Evolutionary conservation across 352 stramenopile species (phyloP).

Genomic region (Phytophthora sp.): DNA sequence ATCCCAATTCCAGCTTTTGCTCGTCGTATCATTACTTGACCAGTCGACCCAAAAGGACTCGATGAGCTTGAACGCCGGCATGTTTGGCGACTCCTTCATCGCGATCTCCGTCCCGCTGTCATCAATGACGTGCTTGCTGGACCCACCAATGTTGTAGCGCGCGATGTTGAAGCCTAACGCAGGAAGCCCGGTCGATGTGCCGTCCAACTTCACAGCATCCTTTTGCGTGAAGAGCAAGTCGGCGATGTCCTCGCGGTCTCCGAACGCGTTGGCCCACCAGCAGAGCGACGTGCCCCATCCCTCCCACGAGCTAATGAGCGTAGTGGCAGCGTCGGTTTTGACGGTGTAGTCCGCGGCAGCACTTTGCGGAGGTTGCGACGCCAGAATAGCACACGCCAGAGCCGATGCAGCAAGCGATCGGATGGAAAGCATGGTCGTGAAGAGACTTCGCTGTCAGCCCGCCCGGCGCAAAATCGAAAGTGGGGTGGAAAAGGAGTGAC

Average conservation of each 20-base stretch:
- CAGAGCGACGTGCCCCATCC: conserved; percentile 61
- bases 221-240: conserved; percentile 58
- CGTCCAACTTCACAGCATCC: conserved; percentile 29
- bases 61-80: conserved; percentile 57
- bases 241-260: conserved; percentile 46
- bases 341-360: conserved; percentile 19
- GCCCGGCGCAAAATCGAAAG: not conserved
- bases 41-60: conserved; percentile 55
- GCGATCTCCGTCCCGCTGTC: conserved; percentile 35
- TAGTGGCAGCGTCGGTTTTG: conserved; percentile 21
- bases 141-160: conserved; percentile 62
- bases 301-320: conserved; percentile 40
- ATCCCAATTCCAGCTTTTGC: conserved; percentile 52
- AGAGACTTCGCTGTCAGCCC: not conserved
- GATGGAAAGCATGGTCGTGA: conserved; percentile 13
- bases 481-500: conserved; percentile 10
- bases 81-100: conserved; percentile 47
- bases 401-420: conserved; percentile 9
- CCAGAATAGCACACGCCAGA: conserved; percentile 5
- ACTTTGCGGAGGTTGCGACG: not conserved
- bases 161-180: conserved; percentile 52
- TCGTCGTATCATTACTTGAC: conserved; percentile 41
- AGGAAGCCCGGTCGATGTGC: conserved; percentile 28
- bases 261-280: conserved; percentile 65
- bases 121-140: conserved; percentile 40